Evolutionary conservation across 257 asterid species (phyloP), one percentile per base, ranked within the genome.

Genomic region (Perilla frutescens): DNA sequence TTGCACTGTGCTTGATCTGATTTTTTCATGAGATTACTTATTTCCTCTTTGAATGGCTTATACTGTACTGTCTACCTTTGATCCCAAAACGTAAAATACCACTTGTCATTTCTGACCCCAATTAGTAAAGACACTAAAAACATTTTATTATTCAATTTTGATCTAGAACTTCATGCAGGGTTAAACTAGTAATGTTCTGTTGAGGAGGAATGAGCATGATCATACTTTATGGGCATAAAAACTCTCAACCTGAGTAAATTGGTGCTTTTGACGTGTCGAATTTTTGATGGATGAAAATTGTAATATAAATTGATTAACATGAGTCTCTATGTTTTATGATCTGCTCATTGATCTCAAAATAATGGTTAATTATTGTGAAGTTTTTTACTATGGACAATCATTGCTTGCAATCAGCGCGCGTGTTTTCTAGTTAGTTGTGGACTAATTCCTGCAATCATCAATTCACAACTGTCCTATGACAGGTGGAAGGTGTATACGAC

Each of bases 401-500:
- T 13, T 77, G 56, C 62, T 44, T 40, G 60, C 44, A 15, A n/a
- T 20, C 60, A 49, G 36, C 62, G 12, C 43, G 36, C 39, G 12
- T 9, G 36, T 57, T 70, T 20, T 20, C 26, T 20, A 20, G 26
- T 37, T 32, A n/a, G 7, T 36, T 71, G 3, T 72, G 9, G 61
- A 62, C 62, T 65, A 4, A n/a, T 76, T 14, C 63, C 68, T 50
- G 73, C 36, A 12, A 12, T 31, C 56, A 55, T 62, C 48, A 47
- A 53, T 65, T 61, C 14, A 55, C 36, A 43, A 13, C 48, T 59
- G 58, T 71, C 66, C 66, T 62, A 11, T 59, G 71, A 71, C 85
- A 90, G 97, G 89, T 90, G 72, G 89, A 90, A 66, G 79, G 86
- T 66, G 49, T 94, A 53, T 50, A 44, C 44, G 80, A 80, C 62